Conservation (phyloP, 345 rosid genomes). For the Melastoma malabathricum region DNA sequence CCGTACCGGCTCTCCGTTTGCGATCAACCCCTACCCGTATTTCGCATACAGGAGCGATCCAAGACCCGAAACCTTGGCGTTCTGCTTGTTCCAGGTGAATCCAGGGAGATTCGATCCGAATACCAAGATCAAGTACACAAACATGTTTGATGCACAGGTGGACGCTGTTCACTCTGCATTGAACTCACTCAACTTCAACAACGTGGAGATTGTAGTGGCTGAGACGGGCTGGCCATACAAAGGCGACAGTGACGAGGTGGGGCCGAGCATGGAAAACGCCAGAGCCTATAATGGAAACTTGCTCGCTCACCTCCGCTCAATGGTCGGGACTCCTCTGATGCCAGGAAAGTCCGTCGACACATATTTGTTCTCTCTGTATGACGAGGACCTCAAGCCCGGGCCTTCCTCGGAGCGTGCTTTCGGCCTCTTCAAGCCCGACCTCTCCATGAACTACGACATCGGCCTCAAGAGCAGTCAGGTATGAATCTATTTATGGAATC, state of each 20-base stretch:
- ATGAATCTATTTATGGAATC: slow-evolving; percentile 2
- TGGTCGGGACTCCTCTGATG: slow-evolving; percentile 81
- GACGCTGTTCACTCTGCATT: slow-evolving; percentile 40
- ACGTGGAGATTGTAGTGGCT: slow-evolving; percentile 78
- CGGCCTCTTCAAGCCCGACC: slow-evolving; percentile 67
- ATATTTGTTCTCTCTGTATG: slow-evolving; percentile 69
- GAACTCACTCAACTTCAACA: slow-evolving; percentile 11
- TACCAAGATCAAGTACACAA: slow-evolving; percentile 68
- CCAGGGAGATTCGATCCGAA: slow-evolving; percentile 54
- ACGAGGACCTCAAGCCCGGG: slow-evolving; percentile 85
- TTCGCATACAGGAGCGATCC: slow-evolving; percentile 68
- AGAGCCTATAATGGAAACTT: slow-evolving; percentile 72
- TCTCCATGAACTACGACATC: slow-evolving; percentile 55
- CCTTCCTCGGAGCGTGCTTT: slow-evolving; percentile 54
- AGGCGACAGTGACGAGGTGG: slow-evolving; percentile 65
- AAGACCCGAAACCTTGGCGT: slow-evolving; percentile 76
- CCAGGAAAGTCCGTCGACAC: slow-evolving; percentile 81
- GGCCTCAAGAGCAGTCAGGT: slow-evolving; percentile 53
- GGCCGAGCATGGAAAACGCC: slow-evolving; percentile 63
- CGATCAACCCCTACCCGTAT: slow-evolving; percentile 74
- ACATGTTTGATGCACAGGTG: slow-evolving; percentile 97
- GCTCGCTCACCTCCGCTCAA: slow-evolving; percentile 66
- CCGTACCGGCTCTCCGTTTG: slow-evolving; percentile 65
- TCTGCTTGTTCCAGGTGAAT: slow-evolving; percentile 73
- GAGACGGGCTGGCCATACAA: slow-evolving; percentile 98